These are phyloP conservation scores for Auriscalpium microsporum DNA, from an alignment of 768 basidiomycete species.

Conservation along the genomic window DNA sequence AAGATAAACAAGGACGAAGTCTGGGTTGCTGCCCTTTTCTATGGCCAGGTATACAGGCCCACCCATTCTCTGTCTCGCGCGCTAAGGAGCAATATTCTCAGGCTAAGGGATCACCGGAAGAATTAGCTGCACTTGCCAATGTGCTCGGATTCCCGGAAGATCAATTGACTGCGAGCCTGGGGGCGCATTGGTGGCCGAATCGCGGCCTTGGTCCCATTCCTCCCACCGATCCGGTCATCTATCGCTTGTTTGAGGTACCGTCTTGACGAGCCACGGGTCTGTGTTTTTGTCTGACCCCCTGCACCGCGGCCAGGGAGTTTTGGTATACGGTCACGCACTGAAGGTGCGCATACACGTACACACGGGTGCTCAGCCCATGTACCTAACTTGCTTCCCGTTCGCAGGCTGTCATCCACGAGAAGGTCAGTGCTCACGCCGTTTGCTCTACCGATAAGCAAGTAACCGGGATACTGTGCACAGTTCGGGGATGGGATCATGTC, in stretches of 20 bases:
- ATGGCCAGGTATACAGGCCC: conserved; percentile 50
- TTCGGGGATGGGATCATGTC: conserved; percentile 88
- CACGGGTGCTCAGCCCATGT: neutral
- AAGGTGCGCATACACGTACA: conserved; percentile 37
- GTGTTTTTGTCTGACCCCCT: neutral
- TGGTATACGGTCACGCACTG: conserved; percentile 74
- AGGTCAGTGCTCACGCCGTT: conserved; percentile 29
- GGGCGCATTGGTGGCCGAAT: conserved; percentile 66
- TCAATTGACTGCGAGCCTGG: conserved; percentile 38
- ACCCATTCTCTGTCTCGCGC: neutral
- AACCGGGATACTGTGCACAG: conserved; percentile 27
- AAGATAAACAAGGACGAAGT: conserved; percentile 66
- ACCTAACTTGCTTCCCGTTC: neutral
- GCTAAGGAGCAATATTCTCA: conserved; percentile 19
- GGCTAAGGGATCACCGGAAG: conserved; percentile 62
- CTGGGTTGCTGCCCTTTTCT: conserved; percentile 78
- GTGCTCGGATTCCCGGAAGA: conserved; percentile 40
- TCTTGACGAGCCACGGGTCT: neutral
- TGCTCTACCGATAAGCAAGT: neutral
- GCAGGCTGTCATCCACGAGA: conserved; percentile 70
- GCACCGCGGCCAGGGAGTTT: conserved; percentile 38
- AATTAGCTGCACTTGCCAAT: conserved; percentile 43
- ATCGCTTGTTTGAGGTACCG: conserved; percentile 69
- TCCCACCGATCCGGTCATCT: conserved; percentile 73
- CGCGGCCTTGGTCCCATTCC: conserved; percentile 63